Conservation (phyloP, 208 protist genomes). For the Leishmania amazonensis region DNA sequence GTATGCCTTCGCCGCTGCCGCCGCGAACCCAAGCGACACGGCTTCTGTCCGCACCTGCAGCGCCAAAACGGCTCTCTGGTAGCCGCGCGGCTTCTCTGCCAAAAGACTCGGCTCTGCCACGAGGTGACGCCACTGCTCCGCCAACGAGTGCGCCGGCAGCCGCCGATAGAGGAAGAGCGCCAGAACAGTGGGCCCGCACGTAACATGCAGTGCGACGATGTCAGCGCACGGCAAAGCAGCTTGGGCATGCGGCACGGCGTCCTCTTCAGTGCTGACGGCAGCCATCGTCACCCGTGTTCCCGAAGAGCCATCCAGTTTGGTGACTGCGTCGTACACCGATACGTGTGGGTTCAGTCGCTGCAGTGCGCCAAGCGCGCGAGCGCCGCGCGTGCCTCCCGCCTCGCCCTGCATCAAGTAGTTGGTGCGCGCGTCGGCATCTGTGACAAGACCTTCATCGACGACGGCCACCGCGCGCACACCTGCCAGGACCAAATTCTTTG, state of each 20-base stretch:
- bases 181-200: constrained; percentile 18
- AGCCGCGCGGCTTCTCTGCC: constrained; percentile 28
- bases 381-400: constrained; percentile 28
- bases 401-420: constrained; percentile 73
- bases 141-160: constrained; percentile 8
- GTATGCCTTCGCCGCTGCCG: constrained; percentile 14
- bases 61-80: constrained; percentile 37
- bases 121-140: constrained; percentile 37
- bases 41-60: constrained; percentile 27
- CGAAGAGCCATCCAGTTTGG: background rate
- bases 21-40: constrained; percentile 8
- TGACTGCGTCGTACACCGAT: constrained; percentile 11
- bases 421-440: constrained; percentile 25
- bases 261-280: constrained; percentile 20
- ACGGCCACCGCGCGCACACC: constrained; percentile 73
- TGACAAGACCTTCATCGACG: constrained; percentile 36
- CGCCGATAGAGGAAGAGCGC: constrained; percentile 40
- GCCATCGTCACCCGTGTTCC: constrained; percentile 14
- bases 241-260: constrained; percentile 14
- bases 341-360: constrained; percentile 58
- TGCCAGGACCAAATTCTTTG: constrained; percentile 93
- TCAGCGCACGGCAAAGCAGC: constrained; percentile 9
- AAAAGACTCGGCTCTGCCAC: constrained; percentile 30
- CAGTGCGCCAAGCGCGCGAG: constrained; percentile 26
- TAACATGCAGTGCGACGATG: constrained; percentile 22